Percentiles rank a stretch among this genome's conserved stretches.
Conservation (phyloP, 495 filamentous ascomycete genomes). For the Tuber indicum region DNA sequence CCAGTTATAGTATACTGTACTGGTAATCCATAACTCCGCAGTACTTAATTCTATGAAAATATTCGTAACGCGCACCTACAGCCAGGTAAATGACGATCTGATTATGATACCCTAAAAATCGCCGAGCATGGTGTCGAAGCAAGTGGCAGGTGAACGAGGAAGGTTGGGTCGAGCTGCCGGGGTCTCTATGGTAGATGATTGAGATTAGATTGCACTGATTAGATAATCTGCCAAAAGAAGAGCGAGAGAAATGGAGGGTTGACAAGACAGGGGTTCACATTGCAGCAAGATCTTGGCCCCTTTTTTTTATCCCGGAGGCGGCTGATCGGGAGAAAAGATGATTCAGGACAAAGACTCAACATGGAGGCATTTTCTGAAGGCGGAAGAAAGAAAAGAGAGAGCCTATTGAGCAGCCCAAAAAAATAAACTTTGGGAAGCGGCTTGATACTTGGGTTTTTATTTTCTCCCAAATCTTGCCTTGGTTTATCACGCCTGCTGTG, state of each 20-base stretch:
- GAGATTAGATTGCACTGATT: background rate
- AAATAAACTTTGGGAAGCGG: background rate
- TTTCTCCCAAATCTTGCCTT: background rate
- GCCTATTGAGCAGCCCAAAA: background rate
- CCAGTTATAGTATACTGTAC: background rate
- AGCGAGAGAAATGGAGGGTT: background rate
- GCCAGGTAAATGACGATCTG: background rate
- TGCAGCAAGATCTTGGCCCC: background rate
- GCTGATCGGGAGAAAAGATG: background rate
- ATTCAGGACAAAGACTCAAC: background rate
- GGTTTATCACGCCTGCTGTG: background rate
- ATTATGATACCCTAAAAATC: background rate
- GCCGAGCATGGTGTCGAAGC: background rate
- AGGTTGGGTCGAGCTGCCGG: background rate
- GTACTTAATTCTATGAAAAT: too few relatives aligned
- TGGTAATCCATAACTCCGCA: too few relatives aligned
- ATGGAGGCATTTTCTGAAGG: background rate
- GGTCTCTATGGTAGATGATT: background rate
- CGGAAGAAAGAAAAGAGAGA: background rate
- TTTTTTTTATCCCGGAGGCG: background rate
- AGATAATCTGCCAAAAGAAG: background rate
- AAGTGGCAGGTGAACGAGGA: background rate
- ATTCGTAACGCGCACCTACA: background rate
- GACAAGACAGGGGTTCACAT: background rate
- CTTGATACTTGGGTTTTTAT: background rate